A percentile compares a stretch with the other conserved stretches of the same genome.
These are phyloP conservation scores for Nicotiana rustica DNA, from an alignment of 305 asterid species.

Conservation along the genomic window DNA sequence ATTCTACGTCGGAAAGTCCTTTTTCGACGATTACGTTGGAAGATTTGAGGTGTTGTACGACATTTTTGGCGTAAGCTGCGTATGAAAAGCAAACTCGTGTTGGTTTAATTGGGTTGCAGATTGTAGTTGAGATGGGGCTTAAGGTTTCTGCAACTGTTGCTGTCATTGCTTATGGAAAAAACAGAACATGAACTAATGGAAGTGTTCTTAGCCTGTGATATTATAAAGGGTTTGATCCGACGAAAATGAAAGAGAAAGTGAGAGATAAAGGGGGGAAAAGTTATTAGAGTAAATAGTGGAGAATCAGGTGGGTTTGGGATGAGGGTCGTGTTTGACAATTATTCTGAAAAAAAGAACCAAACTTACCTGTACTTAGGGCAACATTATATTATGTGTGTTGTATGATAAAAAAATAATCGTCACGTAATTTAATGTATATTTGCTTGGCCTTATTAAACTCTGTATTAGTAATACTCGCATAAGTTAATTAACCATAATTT, in stretches of 20 bases:
- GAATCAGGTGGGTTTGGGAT: slow-evolving; percentile 12
- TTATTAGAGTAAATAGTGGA: not conserved
- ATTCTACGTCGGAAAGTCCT: slow-evolving; percentile 73
- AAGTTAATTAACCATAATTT: too few species aligned
- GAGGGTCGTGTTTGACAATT: not conserved
- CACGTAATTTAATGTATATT: too few species aligned
- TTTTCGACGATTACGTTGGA: slow-evolving; percentile 69
- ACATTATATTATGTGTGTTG: too few species aligned
- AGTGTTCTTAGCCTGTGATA: not conserved
- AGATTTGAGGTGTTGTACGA: slow-evolving; percentile 57
- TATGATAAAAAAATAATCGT: too few species aligned
- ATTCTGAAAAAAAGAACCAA: not conserved
- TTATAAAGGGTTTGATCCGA: slow-evolving; percentile 3
- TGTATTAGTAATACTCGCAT: too few species aligned
- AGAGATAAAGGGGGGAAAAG: not conserved
- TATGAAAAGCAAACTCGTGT: slow-evolving; percentile 72
- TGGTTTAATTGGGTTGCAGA: slow-evolving; percentile 47
- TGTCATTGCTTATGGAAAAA: slow-evolving; percentile 50
- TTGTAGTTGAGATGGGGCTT: slow-evolving; percentile 39
- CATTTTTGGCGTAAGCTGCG: slow-evolving; percentile 85
- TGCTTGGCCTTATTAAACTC: too few species aligned
- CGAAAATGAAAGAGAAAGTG: not conserved
- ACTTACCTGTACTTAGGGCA: not conserved
- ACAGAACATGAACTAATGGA: slow-evolving; percentile 28
- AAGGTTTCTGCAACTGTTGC: slow-evolving; percentile 43